Percentiles rank a stretch among this genome's conserved stretches.
Evolutionary conservation across 2,329 filamentous ascomycete genomes (phyloP).

Genomic region (Xylariales sp.): DNA sequence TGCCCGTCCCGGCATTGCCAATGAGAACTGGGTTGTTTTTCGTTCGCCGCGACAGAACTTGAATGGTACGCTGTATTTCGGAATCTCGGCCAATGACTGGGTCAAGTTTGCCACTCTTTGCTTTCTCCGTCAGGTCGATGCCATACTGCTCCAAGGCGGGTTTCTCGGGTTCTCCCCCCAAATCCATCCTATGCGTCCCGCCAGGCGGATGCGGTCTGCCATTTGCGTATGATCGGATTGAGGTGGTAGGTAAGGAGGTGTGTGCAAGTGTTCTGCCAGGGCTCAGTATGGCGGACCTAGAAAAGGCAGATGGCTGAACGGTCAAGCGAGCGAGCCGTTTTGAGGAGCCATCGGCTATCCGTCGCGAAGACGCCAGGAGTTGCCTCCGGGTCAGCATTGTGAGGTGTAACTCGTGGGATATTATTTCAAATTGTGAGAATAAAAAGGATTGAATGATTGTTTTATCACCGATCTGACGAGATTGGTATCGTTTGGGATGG

Average conservation of each 20-base stretch:
- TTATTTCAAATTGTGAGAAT: neutral
- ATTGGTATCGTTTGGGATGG: no score
- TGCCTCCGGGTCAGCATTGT: conserved; percentile 35
- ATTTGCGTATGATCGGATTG: conserved; percentile 56
- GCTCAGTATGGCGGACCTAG: conserved; percentile 17
- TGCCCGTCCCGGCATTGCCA: conserved; percentile 84
- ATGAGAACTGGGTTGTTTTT: conserved; percentile 98
- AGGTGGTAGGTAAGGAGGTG: conserved; percentile 13
- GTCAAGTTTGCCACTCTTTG: conserved; percentile 85
- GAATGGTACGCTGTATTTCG: conserved; percentile 92
- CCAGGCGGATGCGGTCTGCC: conserved; percentile 82
- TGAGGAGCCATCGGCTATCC: conserved; percentile 23
- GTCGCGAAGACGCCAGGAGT: conserved; percentile 28
- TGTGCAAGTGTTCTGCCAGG: conserved; percentile 12
- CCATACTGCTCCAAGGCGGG: conserved; percentile 87
- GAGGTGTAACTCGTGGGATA: neutral
- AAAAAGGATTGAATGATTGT: neutral
- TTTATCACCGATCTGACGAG: no score
- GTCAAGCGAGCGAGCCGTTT: conserved; percentile 17
- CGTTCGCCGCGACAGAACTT: conserved; percentile 85
- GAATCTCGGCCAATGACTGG: conserved; percentile 90
- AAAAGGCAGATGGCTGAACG: conserved; percentile 13
- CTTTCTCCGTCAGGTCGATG: conserved; percentile 80
- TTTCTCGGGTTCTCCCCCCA: conserved; percentile 72
- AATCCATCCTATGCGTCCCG: conserved; percentile 89